Evolutionary conservation across 2,329 filamentous ascomycete genomes (phyloP).

Genomic region (Pseudocercospora crystallina): DNA sequence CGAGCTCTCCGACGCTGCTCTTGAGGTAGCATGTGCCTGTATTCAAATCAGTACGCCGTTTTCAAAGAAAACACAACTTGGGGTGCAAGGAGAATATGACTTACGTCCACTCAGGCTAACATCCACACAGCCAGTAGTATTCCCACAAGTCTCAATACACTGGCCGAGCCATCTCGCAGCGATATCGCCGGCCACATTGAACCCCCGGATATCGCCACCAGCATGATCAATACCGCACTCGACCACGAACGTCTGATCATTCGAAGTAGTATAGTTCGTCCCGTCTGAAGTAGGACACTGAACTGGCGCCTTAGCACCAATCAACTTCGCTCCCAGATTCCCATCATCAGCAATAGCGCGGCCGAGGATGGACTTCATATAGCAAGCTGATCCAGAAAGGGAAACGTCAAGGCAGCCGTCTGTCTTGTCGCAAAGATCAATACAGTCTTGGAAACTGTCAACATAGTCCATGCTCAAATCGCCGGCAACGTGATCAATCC

Average conservation of each 20-base stretch:
- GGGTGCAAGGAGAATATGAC: not conserved
- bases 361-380: slow-evolving; percentile 6
- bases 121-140: slow-evolving; percentile 24
- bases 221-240: slow-evolving; percentile 31
- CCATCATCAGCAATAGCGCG: not conserved
- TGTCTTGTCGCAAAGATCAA: slow-evolving; percentile 25
- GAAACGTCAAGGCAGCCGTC: slow-evolving; percentile 28
- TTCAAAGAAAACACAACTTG: not conserved
- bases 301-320: not conserved
- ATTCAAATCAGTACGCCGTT: not conserved
- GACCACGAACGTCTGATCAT: slow-evolving; percentile 25
- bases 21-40: slow-evolving; percentile 16
- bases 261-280: slow-evolving; percentile 21
- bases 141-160: slow-evolving; percentile 28
- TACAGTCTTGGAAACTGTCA: slow-evolving; percentile 23
- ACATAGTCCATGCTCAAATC: slow-evolving; percentile 25
- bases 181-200: not conserved
- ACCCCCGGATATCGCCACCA: slow-evolving; percentile 17
- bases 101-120: slow-evolving; percentile 20
- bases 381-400: slow-evolving; percentile 21
- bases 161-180: slow-evolving; percentile 20
- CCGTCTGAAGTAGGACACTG: slow-evolving; percentile 24
- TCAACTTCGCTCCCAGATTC: slow-evolving; percentile 4
- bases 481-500: slow-evolving; percentile 31
- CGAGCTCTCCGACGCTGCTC: not conserved